Evolutionary conservation across 352 stramenopile genomes (phyloP).

Genomic region (Globisporangium okanoganense): DNA sequence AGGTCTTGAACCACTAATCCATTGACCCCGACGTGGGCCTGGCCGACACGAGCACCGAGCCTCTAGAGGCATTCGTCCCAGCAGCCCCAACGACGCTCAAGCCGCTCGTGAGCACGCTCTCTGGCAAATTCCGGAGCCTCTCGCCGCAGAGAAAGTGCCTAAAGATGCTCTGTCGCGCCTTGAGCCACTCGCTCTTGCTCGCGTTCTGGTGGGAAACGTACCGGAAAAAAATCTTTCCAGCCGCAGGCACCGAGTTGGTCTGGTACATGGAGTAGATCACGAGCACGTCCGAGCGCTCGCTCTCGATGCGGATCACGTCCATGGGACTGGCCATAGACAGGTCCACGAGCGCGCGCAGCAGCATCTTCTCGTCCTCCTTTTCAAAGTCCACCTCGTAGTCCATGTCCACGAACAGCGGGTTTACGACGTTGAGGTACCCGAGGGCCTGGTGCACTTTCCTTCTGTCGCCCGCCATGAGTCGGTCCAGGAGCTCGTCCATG

Average conservation of each 20-base stretch:
- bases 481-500: slow-evolving; percentile 53
- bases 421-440: slow-evolving; percentile 62
- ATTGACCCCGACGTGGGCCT: too few species aligned
- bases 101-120: slow-evolving; percentile 7
- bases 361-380: slow-evolving; percentile 55
- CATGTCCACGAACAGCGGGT: slow-evolving; percentile 56
- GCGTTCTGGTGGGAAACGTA: slow-evolving; percentile 48
- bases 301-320: slow-evolving; percentile 73
- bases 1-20: too few species aligned
- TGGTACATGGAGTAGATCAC: slow-evolving; percentile 83
- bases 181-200: slow-evolving; percentile 39
- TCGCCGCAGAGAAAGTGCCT: slow-evolving; percentile 52
- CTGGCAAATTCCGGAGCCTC: slow-evolving; percentile 25
- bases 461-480: slow-evolving; percentile 36
- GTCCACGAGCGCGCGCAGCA: slow-evolving; percentile 59
- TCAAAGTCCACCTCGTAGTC: slow-evolving; percentile 74
- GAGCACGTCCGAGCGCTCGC: slow-evolving; percentile 49
- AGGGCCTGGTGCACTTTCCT: slow-evolving; percentile 38
- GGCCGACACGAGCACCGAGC: too few species aligned
- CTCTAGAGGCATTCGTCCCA: too few species aligned
- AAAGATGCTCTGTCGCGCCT: slow-evolving; percentile 40
- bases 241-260: slow-evolving; percentile 49
- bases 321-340: slow-evolving; percentile 57
- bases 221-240: slow-evolving; percentile 55
- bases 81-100: neutral